Evolutionary conservation across 768 basidiomycete species (phyloP).

Genomic region (Lactarius evosmus): DNA sequence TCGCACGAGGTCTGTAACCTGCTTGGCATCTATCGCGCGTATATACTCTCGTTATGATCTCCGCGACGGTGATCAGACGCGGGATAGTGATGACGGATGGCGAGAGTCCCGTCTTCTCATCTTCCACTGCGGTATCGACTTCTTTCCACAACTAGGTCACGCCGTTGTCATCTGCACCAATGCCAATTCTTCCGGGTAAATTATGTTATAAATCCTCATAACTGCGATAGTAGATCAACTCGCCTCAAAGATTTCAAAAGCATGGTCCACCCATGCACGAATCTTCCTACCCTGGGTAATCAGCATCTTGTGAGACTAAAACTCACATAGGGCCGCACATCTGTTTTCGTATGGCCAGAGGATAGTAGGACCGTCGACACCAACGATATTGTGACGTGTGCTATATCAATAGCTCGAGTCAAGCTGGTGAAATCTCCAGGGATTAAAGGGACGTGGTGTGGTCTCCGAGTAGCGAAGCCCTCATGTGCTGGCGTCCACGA

Average conservation of each 20-base stretch:
- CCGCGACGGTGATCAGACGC: constrained; percentile 70
- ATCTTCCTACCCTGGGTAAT: constrained; percentile 40
- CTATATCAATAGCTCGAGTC: not conserved
- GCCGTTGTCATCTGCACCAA: not conserved
- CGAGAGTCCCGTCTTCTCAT: constrained; percentile 31
- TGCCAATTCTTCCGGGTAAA: constrained; percentile 7
- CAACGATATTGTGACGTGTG: not conserved
- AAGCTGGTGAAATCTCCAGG: not conserved
- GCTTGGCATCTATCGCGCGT: constrained; percentile 44
- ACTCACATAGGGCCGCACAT: not conserved
- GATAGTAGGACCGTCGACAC: no score
- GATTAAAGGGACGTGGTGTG: not conserved
- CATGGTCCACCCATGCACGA: constrained; percentile 38
- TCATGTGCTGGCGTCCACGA: not conserved
- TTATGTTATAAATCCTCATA: not conserved
- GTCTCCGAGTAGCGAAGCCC: not conserved
- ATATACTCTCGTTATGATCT: constrained; percentile 83
- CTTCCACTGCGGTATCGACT: not conserved
- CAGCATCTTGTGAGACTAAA: constrained; percentile 34
- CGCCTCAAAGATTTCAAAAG: constrained; percentile 40
- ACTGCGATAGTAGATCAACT: not conserved
- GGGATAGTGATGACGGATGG: constrained; percentile 47
- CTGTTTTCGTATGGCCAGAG: not conserved
- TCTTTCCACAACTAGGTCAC: constrained; percentile 14
- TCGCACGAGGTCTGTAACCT: constrained; percentile 39